Conservation (phyloP, 1,284 basidiomycete genomes). For the Pyrrhoderma lamaoense region DNA sequence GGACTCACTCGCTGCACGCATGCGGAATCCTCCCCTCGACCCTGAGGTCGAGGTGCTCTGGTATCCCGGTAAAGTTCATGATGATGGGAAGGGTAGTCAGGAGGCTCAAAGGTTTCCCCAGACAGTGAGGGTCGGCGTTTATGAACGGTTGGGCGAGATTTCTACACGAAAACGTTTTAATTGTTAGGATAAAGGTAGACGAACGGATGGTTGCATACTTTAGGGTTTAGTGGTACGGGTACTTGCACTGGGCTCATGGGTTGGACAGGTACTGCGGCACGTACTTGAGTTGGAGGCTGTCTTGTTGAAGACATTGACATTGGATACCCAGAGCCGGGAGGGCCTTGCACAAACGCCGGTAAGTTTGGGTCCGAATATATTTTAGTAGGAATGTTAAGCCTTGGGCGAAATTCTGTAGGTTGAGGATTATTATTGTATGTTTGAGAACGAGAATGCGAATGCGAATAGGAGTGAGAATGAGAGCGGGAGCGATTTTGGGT, state of each 20-base stretch:
- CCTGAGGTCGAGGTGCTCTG: slow-evolving; percentile 11
- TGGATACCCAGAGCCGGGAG: slow-evolving; percentile 18
- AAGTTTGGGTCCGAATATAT: slow-evolving; percentile 13
- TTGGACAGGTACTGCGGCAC: slow-evolving; percentile 9
- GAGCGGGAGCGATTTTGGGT: neutral
- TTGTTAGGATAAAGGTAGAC: neutral
- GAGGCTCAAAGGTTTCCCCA: slow-evolving; percentile 16
- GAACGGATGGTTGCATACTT: slow-evolving; percentile 3
- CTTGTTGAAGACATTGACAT: slow-evolving; percentile 13
- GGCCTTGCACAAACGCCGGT: slow-evolving; percentile 18
- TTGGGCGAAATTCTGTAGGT: slow-evolving; percentile 11
- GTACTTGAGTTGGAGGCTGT: slow-evolving; percentile 1
- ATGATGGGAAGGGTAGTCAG: neutral
- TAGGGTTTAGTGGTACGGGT: slow-evolving; percentile 15
- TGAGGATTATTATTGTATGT: neutral
- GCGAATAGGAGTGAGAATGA: slow-evolving; percentile 8
- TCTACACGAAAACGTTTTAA: slow-evolving; percentile 5
- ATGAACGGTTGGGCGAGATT: slow-evolving; percentile 15
- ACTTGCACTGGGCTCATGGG: slow-evolving; percentile 12
- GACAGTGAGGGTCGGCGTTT: slow-evolving; percentile 17
- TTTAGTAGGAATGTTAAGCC: slow-evolving; percentile 12
- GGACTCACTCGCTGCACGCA: slow-evolving; percentile 16
- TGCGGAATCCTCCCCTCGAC: slow-evolving; percentile 9
- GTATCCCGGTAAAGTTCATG: neutral
- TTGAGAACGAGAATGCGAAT: slow-evolving; percentile 4